A percentile compares a stretch with the other conserved stretches of the same genome.
phyloP scores from a whole-genome alignment of 2,329 filamentous ascomycete species.

The Ceratocystis alfenasii region DNA sequence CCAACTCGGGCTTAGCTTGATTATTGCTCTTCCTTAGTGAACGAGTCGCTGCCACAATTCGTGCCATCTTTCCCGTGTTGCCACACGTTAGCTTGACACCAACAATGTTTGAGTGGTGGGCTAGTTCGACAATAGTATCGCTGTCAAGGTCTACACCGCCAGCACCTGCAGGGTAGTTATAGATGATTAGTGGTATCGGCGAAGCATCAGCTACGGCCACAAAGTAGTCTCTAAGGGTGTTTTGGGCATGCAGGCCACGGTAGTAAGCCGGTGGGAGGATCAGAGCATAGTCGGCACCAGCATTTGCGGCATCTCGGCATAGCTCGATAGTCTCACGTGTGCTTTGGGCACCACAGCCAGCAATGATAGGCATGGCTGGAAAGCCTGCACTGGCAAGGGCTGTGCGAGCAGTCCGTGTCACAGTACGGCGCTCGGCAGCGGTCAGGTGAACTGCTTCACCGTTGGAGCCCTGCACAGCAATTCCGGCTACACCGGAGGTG shows the following conservation, averaged over 20 bases:
- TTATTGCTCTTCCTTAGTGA: neutral
- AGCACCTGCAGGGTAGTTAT: constrained; percentile 51
- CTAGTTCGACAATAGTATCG: constrained; percentile 42
- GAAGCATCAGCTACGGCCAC: constrained; percentile 44
- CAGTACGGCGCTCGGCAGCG: constrained; percentile 53
- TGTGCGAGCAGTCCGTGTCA: constrained; percentile 57
- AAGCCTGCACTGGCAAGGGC: constrained; percentile 53
- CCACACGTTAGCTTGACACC: constrained; percentile 54
- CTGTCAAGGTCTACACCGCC: constrained; percentile 47
- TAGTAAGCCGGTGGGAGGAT: constrained; percentile 70
- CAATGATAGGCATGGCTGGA: constrained; percentile 56
- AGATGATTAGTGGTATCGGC: constrained; percentile 49
- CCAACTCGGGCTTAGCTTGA: neutral
- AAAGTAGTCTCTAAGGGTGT: constrained; percentile 44
- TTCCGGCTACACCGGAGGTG: constrained; percentile 57
- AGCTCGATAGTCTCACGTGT: constrained; percentile 59
- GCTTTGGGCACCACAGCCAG: constrained; percentile 62
- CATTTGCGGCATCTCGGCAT: constrained; percentile 54
- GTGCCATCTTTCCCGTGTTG: constrained; percentile 48
- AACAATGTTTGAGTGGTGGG: constrained; percentile 45
- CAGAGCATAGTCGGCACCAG: constrained; percentile 64
- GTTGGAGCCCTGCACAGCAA: constrained; percentile 70
- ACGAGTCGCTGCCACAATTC: constrained; percentile 37
- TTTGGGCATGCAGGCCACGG: constrained; percentile 50
- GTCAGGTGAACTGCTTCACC: constrained; percentile 72